Evolutionary conservation across 148 eudicot species (phyloP).

Genomic region (Oxyria digyna): DNA sequence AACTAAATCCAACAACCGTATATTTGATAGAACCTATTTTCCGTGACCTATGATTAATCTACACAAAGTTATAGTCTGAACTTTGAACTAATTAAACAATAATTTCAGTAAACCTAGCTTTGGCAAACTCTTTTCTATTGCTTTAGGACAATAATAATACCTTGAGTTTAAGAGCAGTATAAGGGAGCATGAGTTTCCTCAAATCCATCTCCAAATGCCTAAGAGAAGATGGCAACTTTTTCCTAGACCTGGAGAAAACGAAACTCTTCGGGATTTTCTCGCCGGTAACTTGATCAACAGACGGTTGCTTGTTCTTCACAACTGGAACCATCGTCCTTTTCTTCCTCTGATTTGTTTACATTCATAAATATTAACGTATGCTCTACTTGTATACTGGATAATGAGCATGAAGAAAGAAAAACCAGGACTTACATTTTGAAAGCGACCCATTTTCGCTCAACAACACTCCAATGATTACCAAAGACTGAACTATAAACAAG

Average conservation of each 20-base stretch:
- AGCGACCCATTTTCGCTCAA: constrained; percentile 3
- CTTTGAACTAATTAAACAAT: too few species aligned
- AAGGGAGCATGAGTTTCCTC: constrained; percentile 84
- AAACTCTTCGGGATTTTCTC: constrained; percentile 83
- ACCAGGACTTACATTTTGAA: constrained; percentile 1
- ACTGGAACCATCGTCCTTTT: constrained; percentile 34
- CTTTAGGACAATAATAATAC: constrained; percentile 12
- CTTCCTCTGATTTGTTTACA: constrained; percentile 28
- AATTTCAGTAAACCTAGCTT: too few species aligned
- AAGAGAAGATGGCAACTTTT: constrained; percentile 46
- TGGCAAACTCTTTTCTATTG: background rate
- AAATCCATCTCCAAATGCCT: constrained; percentile 63
- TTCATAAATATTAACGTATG: background rate
- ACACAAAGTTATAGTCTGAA: too few species aligned
- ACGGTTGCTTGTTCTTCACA: constrained; percentile 38
- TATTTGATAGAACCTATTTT: too few species aligned
- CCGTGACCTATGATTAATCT: too few species aligned
- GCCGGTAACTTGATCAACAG: constrained; percentile 69
- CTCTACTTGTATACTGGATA: background rate
- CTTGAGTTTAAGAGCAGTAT: constrained; percentile 86
- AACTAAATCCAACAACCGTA: too few species aligned
- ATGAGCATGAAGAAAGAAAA: background rate
- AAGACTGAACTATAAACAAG: too few species aligned
- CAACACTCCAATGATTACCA: too few species aligned
- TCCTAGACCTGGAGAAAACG: constrained; percentile 59